Percentiles rank a stretch among this genome's conserved stretches.
Conservation (phyloP, 495 filamentous ascomycete genomes). For the Margaritispora aquatica region DNA sequence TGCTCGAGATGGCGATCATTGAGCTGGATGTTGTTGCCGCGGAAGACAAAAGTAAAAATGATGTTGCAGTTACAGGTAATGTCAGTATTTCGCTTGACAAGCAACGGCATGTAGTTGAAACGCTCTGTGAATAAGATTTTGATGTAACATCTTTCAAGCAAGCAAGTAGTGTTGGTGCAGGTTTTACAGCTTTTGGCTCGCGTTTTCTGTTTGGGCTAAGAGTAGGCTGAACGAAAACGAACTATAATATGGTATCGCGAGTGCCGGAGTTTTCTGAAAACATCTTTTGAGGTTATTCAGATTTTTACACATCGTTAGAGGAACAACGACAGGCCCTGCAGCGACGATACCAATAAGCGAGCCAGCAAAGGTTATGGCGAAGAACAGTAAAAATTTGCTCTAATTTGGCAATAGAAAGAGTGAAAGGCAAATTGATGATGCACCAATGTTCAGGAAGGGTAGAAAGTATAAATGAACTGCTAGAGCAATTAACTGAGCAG, state of each 20-base stretch:
- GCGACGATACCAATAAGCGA: too few species aligned
- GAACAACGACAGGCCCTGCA: too few species aligned
- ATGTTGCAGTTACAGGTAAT: too few species aligned
- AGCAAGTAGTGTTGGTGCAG: background rate
- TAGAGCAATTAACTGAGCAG: too few species aligned
- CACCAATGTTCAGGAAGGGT: too few species aligned
- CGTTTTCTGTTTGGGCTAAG: background rate
- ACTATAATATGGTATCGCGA: background rate
- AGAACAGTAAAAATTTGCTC: too few species aligned
- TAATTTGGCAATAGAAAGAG: too few species aligned
- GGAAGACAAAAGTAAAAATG: background rate
- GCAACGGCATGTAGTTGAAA: background rate
- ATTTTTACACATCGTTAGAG: too few species aligned
- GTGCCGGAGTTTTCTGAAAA: background rate
- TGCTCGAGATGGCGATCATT: background rate
- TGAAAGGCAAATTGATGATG: too few species aligned
- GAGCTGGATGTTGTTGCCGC: background rate
- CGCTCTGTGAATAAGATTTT: background rate
- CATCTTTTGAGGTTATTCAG: background rate
- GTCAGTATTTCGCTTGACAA: too few species aligned
- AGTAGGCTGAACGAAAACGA: background rate
- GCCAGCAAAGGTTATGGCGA: too few species aligned
- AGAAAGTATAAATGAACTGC: too few species aligned
- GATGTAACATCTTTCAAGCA: background rate
- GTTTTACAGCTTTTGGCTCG: background rate